Evolutionary conservation across 2,329 filamentous ascomycete genomes (phyloP), one percentile per base, ranked within the genome.

Genomic region (Epichloe scottii): DNA sequence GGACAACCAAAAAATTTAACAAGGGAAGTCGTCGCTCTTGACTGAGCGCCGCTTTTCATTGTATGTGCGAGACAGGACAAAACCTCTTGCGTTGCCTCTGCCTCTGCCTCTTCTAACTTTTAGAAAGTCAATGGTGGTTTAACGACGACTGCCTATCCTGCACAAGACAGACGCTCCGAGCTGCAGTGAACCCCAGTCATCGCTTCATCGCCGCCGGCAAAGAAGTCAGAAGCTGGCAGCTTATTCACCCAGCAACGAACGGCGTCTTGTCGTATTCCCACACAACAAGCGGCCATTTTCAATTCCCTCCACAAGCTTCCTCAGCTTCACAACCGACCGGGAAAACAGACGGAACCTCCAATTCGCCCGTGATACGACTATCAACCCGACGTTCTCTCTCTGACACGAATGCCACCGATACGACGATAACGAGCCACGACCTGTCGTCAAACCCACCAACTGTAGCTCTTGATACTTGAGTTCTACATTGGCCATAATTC

Each of bases 381-480:
- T 38, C 38, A 44, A 48, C 35, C 17, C 47, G 50, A 52, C 47
- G 33, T 43, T 40, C 35, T 46, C 52, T 48, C 51, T 55, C 54
- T 54, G 34, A 58, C 55, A 58, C 62, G 60, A 60, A 67, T 67
- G 64, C 60, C 56, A 56, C 59, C 56, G 58, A 57, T 58, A 61
- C 60, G 56, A 62, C 59, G 59, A 58, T 63, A 63, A 65, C 62
- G 59, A 61, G 53, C 57, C 39, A 56, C 61, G 56, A 60, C 55
- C 51, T 52, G 50, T 46, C 5, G 44, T 56, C 48, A 48, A 53
- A 49, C 33, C 38, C 40, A 34, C 17, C 48, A 40, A 34, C 49
- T 50, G 43, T 48, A 43, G 40, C 48, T 42, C 34, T 19, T 14
- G 7, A 33, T 21, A 50, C n/a, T 33, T 53, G 41, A 7, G 35